These are phyloP conservation scores for Cystoisospora suis DNA, from an alignment of 169 alveolate genomes.

Conservation along the genomic window DNA sequence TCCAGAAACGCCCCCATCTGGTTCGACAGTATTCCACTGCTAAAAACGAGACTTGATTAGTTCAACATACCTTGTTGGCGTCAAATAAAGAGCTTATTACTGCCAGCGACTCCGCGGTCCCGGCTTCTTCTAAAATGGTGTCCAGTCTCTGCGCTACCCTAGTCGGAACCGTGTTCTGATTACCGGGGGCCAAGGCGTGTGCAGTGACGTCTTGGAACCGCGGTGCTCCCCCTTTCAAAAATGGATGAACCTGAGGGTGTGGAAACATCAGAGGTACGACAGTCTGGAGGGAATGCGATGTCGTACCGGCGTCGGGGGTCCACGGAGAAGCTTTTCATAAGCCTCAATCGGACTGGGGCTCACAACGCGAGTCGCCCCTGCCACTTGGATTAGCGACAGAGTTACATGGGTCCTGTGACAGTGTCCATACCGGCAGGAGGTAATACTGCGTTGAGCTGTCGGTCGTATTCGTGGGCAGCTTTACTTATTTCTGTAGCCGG, in stretches of 20 bases:
- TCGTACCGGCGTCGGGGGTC: not conserved
- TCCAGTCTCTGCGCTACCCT: not conserved
- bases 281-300: not conserved
- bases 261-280: not conserved
- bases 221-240: not conserved
- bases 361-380: not conserved
- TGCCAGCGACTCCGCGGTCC: not conserved
- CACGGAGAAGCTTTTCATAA: not conserved
- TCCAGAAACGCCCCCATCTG: constrained; percentile 37
- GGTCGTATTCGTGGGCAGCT: constrained; percentile 29
- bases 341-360: not conserved
- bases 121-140: not conserved
- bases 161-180: not conserved
- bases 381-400: not conserved
- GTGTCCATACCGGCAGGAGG: not conserved
- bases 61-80: not conserved
- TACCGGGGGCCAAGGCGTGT: not conserved
- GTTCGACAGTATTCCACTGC: not conserved
- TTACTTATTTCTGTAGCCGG: not conserved
- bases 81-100: not conserved
- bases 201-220: not conserved
- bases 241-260: not conserved
- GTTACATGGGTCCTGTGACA: not conserved
- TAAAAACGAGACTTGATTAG: not conserved
- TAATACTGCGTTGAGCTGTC: not conserved